Percentiles rank a stretch among this genome's conserved stretches.
These are phyloP conservation scores for Lotmaria passim DNA, from an alignment of 208 protist genomes.

Conservation along the genomic window DNA sequence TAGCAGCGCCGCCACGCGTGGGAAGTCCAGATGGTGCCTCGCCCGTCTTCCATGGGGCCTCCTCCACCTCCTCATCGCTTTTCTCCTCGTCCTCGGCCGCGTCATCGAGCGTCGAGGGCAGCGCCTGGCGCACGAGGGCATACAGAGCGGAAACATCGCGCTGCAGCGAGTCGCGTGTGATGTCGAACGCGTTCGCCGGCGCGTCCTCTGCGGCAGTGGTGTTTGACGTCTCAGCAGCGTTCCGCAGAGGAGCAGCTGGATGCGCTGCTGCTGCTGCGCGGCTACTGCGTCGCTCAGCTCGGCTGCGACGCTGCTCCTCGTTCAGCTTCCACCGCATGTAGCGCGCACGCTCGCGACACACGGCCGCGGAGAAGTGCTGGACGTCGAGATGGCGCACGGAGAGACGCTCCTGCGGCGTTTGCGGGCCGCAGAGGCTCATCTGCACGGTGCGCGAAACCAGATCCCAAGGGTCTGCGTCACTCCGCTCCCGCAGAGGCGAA, in stretches of 20 bases:
- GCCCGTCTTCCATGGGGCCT: too few relatives aligned
- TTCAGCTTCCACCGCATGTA: slow-evolving; percentile 68
- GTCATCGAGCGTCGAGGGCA: slow-evolving; percentile 65
- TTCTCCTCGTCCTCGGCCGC: slow-evolving; percentile 27
- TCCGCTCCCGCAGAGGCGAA: background rate
- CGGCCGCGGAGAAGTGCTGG: slow-evolving; percentile 50
- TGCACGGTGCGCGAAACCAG: slow-evolving; percentile 64
- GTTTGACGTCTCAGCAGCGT: background rate
- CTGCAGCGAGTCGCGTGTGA: slow-evolving; percentile 63
- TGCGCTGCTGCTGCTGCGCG: background rate
- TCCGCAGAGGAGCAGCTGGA: background rate
- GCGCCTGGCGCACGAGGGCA: slow-evolving; percentile 44
- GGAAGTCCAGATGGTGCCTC: too few relatives aligned
- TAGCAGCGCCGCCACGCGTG: background rate
- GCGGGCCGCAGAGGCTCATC: slow-evolving; percentile 47
- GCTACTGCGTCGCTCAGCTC: background rate
- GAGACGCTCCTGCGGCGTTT: slow-evolving; percentile 55
- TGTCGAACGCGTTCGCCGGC: slow-evolving; percentile 40
- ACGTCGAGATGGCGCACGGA: slow-evolving; percentile 62
- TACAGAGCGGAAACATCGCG: slow-evolving; percentile 55
- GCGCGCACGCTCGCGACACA: slow-evolving; percentile 67
- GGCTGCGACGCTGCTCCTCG: background rate
- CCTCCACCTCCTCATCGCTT: slow-evolving; percentile 8
- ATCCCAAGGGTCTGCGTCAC: slow-evolving; percentile 49
- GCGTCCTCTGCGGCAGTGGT: background rate